Evolutionary conservation across 495 filamentous ascomycete genomes (phyloP), one percentile per base, ranked within the genome.

Genomic region (Trichocladium antarcticum): DNA sequence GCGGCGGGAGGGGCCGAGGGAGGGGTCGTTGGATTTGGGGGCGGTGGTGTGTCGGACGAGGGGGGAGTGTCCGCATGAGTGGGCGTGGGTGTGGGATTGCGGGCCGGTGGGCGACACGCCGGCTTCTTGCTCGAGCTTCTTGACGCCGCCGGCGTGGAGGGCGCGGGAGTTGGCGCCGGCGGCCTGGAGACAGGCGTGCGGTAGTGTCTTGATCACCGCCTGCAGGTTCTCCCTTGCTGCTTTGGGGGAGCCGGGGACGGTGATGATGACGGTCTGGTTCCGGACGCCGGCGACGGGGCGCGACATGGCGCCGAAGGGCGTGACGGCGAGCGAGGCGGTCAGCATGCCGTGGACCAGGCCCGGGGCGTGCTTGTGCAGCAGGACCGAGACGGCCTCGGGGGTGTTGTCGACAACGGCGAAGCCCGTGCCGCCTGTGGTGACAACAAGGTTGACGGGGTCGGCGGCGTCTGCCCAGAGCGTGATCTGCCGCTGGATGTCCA

Each of bases 281-380:
- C 92, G 76, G 10, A 93, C 82, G 9, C 92, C 92, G 41, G 93
- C 93, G 43, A 95, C 85, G 12, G 92, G 89, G 47, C 92, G 78
- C 47, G 92, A 84, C 92, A 97, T 97, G 70, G 95, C 80, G n/a
- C 90, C 93, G 68, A 97, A 99, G 39, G 89, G 88, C 5, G 92
- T 99, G 49, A 95, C 79, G 29, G 77, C 70, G 27, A 94, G 63
- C 5, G 93, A 96, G 35, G 87, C 74, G 20, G 87, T 71, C 42
- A 99, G 72, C 93, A 99, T 99, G 59, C 78, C 89, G 73, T 99
- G 89, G 20, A 96, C 82, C 44, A 98, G 69, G 11, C 92, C 92
- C 11, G 88, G 79, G 3, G 92, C 92, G 67, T 89, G 78, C 64
- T 83, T 89, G 62, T 95, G 81, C 19, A 98, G 74, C 37, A 98